These are phyloP conservation scores for Pichia cactophila DNA, from an alignment of 1,139 yeast genomes.

Conservation along the genomic window DNA sequence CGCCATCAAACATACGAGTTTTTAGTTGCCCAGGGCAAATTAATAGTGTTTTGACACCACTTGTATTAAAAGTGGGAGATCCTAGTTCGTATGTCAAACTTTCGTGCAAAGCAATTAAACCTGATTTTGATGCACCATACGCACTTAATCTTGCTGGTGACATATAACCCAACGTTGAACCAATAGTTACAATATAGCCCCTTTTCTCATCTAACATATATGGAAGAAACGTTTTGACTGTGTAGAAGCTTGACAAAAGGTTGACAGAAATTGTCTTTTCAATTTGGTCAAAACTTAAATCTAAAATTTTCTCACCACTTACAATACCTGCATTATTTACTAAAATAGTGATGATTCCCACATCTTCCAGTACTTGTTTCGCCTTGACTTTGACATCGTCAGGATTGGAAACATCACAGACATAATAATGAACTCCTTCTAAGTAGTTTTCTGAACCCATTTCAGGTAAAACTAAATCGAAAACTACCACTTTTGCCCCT, in stretches of 20 bases:
- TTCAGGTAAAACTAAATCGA: constrained; percentile 49
- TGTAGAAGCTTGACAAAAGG: constrained; percentile 59
- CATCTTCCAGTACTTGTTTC: constrained; percentile 33
- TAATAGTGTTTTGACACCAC: constrained; percentile 63
- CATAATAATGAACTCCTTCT: constrained; percentile 43
- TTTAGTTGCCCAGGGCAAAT: constrained; percentile 83
- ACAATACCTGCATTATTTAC: constrained; percentile 81
- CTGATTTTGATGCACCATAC: constrained; percentile 88
- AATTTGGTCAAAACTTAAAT: constrained; percentile 49
- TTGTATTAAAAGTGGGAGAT: constrained; percentile 37
- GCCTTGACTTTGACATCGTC: constrained; percentile 35
- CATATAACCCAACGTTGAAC: constrained; percentile 76
- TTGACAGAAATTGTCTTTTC: constrained; percentile 58
- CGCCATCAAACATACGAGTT: constrained; percentile 64
- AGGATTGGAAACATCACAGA: constrained; percentile 61
- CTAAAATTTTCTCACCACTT: constrained; percentile 49
- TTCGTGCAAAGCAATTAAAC: constrained; percentile 76
- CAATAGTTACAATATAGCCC: constrained; percentile 75
- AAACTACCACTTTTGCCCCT: constrained; percentile 48
- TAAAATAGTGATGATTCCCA: constrained; percentile 59
- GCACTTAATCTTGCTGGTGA: constrained; percentile 77
- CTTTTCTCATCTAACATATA: constrained; percentile 54
- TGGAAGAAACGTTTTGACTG: constrained; percentile 65
- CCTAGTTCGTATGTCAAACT: constrained; percentile 68
- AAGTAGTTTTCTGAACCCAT: constrained; percentile 25